phyloP scores from a whole-genome alignment of 2,329 filamentous ascomycete genomes.

The Claviceps sorghi region DNA sequence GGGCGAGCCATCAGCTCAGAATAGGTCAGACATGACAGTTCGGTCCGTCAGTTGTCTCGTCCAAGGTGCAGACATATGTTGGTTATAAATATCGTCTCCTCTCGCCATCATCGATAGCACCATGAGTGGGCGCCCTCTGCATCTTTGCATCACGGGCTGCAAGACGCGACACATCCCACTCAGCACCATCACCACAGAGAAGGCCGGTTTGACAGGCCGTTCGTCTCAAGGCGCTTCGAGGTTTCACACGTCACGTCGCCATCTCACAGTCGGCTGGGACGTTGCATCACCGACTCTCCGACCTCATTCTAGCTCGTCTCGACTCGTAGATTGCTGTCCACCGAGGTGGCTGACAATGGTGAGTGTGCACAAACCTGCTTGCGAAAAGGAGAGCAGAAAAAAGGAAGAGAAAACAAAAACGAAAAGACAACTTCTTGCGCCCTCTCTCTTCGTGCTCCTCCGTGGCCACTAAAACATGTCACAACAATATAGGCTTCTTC shows the following conservation, averaged over 20 bases:
- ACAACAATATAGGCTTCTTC: constrained; percentile 3
- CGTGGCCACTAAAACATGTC: neutral
- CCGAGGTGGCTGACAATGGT: neutral
- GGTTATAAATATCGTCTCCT: neutral
- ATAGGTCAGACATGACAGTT: neutral
- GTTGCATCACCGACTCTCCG: too few species aligned
- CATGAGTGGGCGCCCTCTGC: neutral
- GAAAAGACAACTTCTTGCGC: neutral
- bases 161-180: neutral
- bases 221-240: neutral
- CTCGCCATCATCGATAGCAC: neutral
- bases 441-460: neutral
- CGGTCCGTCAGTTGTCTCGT: neutral
- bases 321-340: neutral
- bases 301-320: neutral
- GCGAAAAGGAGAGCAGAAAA: too few species aligned
- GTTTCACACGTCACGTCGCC: neutral
- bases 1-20: neutral
- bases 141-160: neutral
- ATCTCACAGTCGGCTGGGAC: neutral
- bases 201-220: neutral
- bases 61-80: neutral
- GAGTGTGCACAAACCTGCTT: neutral
- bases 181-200: neutral
- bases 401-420: too few species aligned